Evolutionary conservation across 192 early-diverging fungal species (phyloP).

Genomic region (Glomus cerebriforme): DNA sequence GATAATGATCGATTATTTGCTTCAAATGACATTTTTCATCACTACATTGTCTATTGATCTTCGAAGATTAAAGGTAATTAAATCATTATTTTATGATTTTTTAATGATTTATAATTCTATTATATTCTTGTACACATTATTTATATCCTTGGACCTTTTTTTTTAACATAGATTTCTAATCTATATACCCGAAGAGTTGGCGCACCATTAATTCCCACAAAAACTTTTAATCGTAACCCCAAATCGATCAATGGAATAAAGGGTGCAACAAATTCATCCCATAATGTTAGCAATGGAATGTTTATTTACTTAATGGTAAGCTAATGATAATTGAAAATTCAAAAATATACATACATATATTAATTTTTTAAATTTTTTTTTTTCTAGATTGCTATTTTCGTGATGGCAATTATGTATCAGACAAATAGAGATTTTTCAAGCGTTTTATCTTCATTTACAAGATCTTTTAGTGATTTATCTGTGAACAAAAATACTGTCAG

Average conservation of each 20-base stretch:
- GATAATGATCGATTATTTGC: slow-evolving; percentile 74
- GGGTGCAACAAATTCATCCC: background rate
- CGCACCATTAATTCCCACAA: background rate
- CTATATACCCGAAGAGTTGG: slow-evolving; percentile 15
- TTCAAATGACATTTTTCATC: slow-evolving; percentile 80
- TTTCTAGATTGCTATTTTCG: background rate
- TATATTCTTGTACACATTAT: background rate
- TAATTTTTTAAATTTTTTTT: background rate
- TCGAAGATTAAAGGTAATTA: slow-evolving; percentile 67
- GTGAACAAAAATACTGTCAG: background rate
- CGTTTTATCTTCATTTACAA: background rate
- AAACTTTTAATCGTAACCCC: background rate
- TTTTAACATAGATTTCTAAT: slow-evolving; percentile 17
- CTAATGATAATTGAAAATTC: background rate
- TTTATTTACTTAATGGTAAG: background rate
- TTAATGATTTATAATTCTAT: slow-evolving; percentile 15
- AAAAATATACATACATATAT: background rate
- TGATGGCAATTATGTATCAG: background rate
- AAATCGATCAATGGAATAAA: background rate
- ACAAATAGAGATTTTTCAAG: background rate
- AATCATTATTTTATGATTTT: background rate
- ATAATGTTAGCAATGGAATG: background rate
- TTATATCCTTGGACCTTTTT: background rate
- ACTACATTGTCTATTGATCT: slow-evolving; percentile 83
- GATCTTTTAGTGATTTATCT: no score